A percentile compares a stretch with the other conserved stretches of the same genome.
Evolutionary conservation across 1,284 basidiomycete genomes (phyloP).

Genomic region (Leccinum griseonigrum): DNA sequence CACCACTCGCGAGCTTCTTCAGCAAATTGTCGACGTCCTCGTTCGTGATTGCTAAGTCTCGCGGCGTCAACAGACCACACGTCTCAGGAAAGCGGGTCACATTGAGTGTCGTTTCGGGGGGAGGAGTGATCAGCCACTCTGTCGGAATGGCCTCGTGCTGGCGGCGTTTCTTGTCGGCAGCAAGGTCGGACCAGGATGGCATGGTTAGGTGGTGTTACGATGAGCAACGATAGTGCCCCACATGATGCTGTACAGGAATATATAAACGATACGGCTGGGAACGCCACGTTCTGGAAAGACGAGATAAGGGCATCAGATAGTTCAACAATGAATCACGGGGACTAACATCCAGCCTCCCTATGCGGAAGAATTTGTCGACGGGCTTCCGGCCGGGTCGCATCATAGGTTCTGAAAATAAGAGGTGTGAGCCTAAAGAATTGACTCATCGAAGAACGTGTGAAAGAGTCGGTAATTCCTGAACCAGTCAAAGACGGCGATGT

Average conservation of each 20-base stretch:
- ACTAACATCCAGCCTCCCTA: background rate
- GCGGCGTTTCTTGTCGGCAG: slow-evolving; percentile 40
- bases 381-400: background rate
- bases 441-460: slow-evolving; percentile 34
- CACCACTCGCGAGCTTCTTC: slow-evolving; percentile 37
- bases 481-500: slow-evolving; percentile 48
- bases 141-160: slow-evolving; percentile 47
- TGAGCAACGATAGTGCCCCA: too few relatives aligned
- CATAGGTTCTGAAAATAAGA: slow-evolving; percentile 8
- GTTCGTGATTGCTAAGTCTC: slow-evolving; percentile 53
- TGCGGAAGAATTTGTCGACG: background rate
- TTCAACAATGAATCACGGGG: slow-evolving; percentile 12
- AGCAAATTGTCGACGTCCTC: slow-evolving; percentile 40
- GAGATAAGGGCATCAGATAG: too few relatives aligned
- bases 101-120: slow-evolving; percentile 34
- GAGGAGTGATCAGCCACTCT: slow-evolving; percentile 44
- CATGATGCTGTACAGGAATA: slow-evolving; percentile 1
- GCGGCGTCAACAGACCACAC: slow-evolving; percentile 42
- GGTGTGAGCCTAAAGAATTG: slow-evolving; percentile 19
- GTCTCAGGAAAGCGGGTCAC: slow-evolving; percentile 42
- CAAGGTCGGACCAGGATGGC: slow-evolving; percentile 41
- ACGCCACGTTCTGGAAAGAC: slow-evolving; percentile 1
- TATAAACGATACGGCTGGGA: slow-evolving; percentile 9
- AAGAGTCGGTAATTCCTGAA: slow-evolving; percentile 78
- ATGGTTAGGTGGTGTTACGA: background rate